Evolutionary conservation across 2,329 filamentous ascomycete genomes (phyloP).

Genomic region (Aspergillus ochraceus): DNA sequence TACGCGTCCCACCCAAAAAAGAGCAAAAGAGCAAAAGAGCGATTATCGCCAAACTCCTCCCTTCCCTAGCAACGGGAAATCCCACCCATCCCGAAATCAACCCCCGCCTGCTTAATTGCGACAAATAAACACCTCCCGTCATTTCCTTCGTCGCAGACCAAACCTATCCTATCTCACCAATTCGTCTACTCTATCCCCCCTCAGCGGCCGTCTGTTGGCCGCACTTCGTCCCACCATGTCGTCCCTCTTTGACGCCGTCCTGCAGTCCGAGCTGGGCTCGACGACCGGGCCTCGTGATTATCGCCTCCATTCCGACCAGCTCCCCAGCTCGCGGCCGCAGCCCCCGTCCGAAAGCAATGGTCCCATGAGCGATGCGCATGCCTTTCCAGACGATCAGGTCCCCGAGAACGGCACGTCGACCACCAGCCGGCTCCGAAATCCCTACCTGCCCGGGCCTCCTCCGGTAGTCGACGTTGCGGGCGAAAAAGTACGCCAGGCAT

Average conservation of each 20-base stretch:
- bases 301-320: constrained; percentile 38
- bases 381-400: constrained; percentile 62
- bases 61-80: background rate
- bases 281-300: constrained; percentile 31
- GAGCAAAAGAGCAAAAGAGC: background rate
- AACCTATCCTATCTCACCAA: too few species aligned
- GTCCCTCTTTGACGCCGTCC: constrained; percentile 42
- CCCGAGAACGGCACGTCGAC: constrained; percentile 55
- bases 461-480: constrained; percentile 61
- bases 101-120: background rate
- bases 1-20: constrained; percentile 24
- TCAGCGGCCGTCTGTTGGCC: background rate
- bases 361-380: constrained; percentile 57
- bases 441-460: constrained; percentile 55
- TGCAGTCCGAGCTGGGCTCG: constrained; percentile 44
- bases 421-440: constrained; percentile 49
- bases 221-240: constrained; percentile 35
- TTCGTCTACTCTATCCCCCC: background rate
- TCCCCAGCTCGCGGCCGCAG: constrained; percentile 56
- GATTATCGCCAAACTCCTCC: background rate
- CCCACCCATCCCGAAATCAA: background rate
- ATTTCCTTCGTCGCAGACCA: background rate
- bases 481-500: constrained; percentile 62
- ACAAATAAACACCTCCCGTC: background rate
- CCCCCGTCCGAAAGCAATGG: constrained; percentile 52